Evolutionary conservation across 352 stramenopile species (phyloP), one percentile per base, ranked within the genome.

Genomic region (Phytophthora pini): DNA sequence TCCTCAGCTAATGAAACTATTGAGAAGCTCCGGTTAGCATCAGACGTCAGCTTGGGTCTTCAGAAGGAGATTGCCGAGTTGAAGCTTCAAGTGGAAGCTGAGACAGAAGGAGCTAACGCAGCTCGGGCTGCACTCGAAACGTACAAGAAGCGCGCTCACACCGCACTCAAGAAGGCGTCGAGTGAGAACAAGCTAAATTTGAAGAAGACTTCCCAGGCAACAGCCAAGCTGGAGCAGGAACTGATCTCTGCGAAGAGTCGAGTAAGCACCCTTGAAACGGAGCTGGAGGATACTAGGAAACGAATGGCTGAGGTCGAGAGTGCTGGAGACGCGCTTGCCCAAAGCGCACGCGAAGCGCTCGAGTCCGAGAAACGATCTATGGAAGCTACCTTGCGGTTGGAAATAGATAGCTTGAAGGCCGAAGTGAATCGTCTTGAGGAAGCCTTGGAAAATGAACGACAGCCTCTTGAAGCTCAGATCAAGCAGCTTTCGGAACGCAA

Each of bases 91-190:
- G 55, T 88, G 4, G 51, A 81, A 40, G 49, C 76, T 10, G 82
- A 92, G 68, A 80, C 69, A 27, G 80, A 89, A 45, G 82, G 65
- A 11, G 72, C 83, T 0, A 71, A 65, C 29, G 77, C 82, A 31
- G 80, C 82, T 3, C 72, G 77, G 0, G 65, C 70, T 4, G 84
- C 85, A n/a, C 72, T 94, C 15, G 86, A 92, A 59, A 77, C 75
- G 43, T 94, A 94, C 73, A 93, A 91, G 76, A 91, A 90, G 59
- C 82, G 86, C 20, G 86, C 86, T 0, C 81, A 88, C 31, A 88
- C 75, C 2, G 86, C 86, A 13, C 48, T 94, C 15, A 94, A 94
- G 72, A 94, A 93, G 50, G 77, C 84, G 32, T 88, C 77, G 4
- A 77, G 60, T 60, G 86, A 92, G 47, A 85, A 71, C 65, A 89